phyloP scores from a whole-genome alignment of 2,329 filamentous ascomycete genomes.

The Colletotrichum tofieldiae region DNA sequence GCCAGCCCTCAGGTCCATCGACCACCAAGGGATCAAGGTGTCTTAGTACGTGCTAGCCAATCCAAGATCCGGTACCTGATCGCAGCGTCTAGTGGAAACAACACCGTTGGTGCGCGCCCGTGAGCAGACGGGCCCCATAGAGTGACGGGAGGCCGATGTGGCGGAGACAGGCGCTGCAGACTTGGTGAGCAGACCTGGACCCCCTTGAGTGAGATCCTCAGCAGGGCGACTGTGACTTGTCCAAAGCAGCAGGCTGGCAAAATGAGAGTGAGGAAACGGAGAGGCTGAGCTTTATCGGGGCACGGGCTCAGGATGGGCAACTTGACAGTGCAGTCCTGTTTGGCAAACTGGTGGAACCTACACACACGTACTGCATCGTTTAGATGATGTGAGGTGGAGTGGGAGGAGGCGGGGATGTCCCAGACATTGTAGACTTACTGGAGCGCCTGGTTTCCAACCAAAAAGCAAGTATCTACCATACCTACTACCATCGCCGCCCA shows the following conservation, averaged over 20 bases:
- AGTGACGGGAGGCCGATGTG: background rate
- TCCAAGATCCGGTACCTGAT: constrained; percentile 19
- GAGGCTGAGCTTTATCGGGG: constrained; percentile 12
- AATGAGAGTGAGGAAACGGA: background rate
- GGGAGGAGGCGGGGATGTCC: background rate
- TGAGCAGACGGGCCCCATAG: background rate
- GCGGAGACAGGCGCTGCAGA: background rate
- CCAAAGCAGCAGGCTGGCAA: background rate
- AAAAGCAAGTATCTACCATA: constrained; percentile 8
- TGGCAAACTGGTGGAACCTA: background rate
- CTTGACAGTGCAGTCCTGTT: background rate
- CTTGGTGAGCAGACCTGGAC: too few relatives aligned
- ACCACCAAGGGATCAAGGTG: background rate
- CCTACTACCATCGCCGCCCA: background rate
- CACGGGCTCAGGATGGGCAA: constrained; percentile 24
- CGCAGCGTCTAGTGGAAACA: background rate
- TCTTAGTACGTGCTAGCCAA: background rate
- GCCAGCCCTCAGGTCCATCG: background rate
- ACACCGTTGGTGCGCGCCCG: background rate
- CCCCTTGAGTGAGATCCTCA: background rate
- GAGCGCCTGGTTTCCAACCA: background rate
- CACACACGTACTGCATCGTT: background rate
- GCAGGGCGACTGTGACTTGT: background rate
- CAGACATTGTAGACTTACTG: background rate
- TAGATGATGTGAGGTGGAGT: constrained; percentile 20